Base-by-base conservation (phyloP, 352 stramenopile species). In the Phytopythium montanum region DNA sequence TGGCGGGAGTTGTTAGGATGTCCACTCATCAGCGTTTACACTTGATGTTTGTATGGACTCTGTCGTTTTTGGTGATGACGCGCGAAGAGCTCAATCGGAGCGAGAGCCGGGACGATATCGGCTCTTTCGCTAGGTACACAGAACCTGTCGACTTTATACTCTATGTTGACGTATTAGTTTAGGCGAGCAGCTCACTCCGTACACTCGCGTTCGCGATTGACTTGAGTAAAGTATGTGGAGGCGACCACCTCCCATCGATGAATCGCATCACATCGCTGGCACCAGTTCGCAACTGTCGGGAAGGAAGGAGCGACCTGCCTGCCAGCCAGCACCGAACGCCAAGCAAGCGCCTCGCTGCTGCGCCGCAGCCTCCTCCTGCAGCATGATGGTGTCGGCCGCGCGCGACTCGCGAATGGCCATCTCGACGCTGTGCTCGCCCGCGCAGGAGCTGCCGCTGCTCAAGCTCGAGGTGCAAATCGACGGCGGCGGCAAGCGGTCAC, bases 391-490 rank as follows among this genome's bases (percentile, higher is more conserved):
- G 52, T 45, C 36, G 65, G 61, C 23, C 54, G 25, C 34, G 28
- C 58, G 62, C 46, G 69, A 77, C 59, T 54, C 61, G 31, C 70
- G 70, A 42, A 75, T 78, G 70, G 61, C 68, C 59, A 78, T 78
- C 53, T 58, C 53, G 4, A 31, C 61, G 39, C 64, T 78, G 5
- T 75, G 66, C 45, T 60, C 41, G 38, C 28, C 60, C 49, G 29
- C 21, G 28, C 46, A 73, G 21, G 34, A 34, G 33, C 52, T 34
- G 12, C n/a, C 52, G 52, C 13, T 28, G 14, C 33, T 57, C 33
- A 34, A 56, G 48, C 0, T 26, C 8, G 44, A 31, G 21, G 7
- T 31, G 21, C 2, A 29, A 2, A 6, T 26, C 48, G 26, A 26
- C 16, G 48, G 8, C 8, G 28, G 4, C 25, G 25, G 13, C 26